Conservation (phyloP, 352 stramenopile species). For the Phytophthora palmivora region DNA sequence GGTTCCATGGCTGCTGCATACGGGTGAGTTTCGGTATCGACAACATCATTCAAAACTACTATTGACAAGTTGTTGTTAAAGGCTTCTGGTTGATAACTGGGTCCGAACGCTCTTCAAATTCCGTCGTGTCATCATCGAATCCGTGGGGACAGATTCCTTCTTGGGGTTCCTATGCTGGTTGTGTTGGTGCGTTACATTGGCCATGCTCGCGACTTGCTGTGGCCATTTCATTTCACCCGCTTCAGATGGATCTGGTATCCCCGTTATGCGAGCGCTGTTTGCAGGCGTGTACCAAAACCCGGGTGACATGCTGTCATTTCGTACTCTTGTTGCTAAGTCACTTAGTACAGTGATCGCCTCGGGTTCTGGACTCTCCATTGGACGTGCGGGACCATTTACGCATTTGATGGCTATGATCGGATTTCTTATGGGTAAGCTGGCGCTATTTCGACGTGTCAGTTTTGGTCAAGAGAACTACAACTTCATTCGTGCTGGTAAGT, state of each 20-base stretch:
- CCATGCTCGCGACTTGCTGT: slow-evolving; percentile 65
- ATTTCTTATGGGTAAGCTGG: slow-evolving; percentile 66
- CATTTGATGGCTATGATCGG: slow-evolving; percentile 83
- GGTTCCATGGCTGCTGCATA: slow-evolving; percentile 69
- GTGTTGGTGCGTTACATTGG: slow-evolving; percentile 64
- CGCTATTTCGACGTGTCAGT: slow-evolving; percentile 76
- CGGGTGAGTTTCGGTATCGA: slow-evolving; percentile 43
- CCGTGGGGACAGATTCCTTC: slow-evolving; percentile 66
- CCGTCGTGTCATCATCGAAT: slow-evolving; percentile 62
- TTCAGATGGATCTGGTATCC: slow-evolving; percentile 82
- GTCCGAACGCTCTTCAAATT: slow-evolving; percentile 73
- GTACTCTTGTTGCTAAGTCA: slow-evolving; percentile 75
- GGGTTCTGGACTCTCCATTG: slow-evolving; percentile 73
- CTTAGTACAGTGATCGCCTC: slow-evolving; percentile 76
- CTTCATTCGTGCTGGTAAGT: slow-evolving; percentile 69
- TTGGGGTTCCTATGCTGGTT: slow-evolving; percentile 71
- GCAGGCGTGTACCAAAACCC: slow-evolving; percentile 84
- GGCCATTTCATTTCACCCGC: slow-evolving; percentile 67
- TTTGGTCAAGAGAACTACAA: slow-evolving; percentile 82
- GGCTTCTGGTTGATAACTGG: slow-evolving; percentile 78
- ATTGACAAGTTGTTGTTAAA: slow-evolving; percentile 13
- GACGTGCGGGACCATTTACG: slow-evolving; percentile 75
- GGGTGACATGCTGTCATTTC: slow-evolving; percentile 72
- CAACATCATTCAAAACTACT: no score
- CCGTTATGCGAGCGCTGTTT: slow-evolving; percentile 85